Percentiles rank a stretch among this genome's conserved stretches.
phyloP scores from a whole-genome alignment of 495 filamentous ascomycete genomes.

The Neurospora sp. region DNA sequence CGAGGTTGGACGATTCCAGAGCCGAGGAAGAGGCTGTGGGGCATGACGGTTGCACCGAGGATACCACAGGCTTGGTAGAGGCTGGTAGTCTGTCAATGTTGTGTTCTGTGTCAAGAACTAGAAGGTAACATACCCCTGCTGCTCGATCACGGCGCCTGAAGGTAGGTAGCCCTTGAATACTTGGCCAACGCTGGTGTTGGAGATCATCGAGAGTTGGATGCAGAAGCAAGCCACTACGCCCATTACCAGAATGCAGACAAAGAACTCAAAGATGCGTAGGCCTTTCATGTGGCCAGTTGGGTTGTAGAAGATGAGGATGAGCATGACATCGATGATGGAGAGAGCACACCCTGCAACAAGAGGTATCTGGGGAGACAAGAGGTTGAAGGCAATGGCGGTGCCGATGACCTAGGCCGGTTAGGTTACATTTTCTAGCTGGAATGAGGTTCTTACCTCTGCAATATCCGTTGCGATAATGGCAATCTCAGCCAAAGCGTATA shows the following conservation, averaged over 20 bases:
- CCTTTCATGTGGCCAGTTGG: conserved; percentile 64
- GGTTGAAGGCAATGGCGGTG: conserved; percentile 81
- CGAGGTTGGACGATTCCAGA: conserved; percentile 79
- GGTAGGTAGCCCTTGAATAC: conserved; percentile 83
- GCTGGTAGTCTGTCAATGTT: not conserved
- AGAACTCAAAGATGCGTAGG: conserved; percentile 68
- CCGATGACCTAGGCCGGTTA: conserved; percentile 54
- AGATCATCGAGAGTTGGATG: conserved; percentile 74
- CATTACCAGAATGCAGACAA: conserved; percentile 69
- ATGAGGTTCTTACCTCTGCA: conserved; percentile 45
- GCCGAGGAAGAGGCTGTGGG: conserved; percentile 83
- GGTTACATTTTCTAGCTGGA: too few relatives aligned
- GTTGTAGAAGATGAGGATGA: conserved; percentile 79
- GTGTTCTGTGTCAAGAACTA: not conserved
- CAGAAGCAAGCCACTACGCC: conserved; percentile 88
- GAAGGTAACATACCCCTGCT: conserved; percentile 28
- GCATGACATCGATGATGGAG: conserved; percentile 72
- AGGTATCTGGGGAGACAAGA: conserved; percentile 66
- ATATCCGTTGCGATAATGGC: conserved; percentile 88
- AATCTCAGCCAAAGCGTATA: conserved; percentile 67
- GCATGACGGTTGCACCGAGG: conserved; percentile 90
- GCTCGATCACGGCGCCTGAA: conserved; percentile 59
- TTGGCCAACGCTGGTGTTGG: conserved; percentile 55
- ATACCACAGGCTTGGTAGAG: conserved; percentile 89
- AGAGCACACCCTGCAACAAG: conserved; percentile 81